These are phyloP conservation scores for Pichia sp. DNA, from an alignment of 1,139 yeast species.

Conservation along the genomic window DNA sequence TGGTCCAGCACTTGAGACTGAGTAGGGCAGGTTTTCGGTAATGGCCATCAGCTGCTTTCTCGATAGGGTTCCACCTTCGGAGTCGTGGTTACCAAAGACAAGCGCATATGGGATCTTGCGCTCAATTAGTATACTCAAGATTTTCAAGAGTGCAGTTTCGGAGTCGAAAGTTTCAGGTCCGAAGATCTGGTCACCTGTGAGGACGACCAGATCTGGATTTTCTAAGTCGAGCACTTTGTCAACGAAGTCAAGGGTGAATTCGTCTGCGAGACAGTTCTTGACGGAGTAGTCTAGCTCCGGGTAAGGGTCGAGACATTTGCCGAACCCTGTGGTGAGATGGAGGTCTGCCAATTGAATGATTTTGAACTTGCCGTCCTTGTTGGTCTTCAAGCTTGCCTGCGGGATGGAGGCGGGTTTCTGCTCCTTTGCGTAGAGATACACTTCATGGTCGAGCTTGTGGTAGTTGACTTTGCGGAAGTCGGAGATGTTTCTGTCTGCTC, in stretches of 20 bases:
- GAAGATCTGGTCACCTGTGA: conserved; percentile 83
- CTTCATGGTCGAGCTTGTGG: conserved; percentile 24
- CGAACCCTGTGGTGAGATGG: conserved; percentile 75
- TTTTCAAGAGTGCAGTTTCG: conserved; percentile 72
- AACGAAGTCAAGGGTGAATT: conserved; percentile 59
- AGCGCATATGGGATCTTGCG: conserved; percentile 76
- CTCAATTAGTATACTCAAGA: conserved; percentile 62
- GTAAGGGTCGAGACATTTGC: conserved; percentile 66
- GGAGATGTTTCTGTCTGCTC: background rate
- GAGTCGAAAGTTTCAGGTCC: conserved; percentile 72
- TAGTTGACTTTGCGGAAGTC: conserved; percentile 8
- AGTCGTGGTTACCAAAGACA: conserved; percentile 79
- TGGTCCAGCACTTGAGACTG: conserved; percentile 60
- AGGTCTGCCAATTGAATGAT: conserved; percentile 83
- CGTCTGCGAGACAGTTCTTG: conserved; percentile 66
- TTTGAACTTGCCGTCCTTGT: conserved; percentile 52
- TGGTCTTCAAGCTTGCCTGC: conserved; percentile 21
- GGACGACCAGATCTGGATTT: conserved; percentile 72
- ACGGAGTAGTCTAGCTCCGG: conserved; percentile 37
- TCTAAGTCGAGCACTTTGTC: conserved; percentile 62
- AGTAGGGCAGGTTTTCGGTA: conserved; percentile 58
- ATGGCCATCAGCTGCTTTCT: conserved; percentile 58
- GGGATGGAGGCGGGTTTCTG: conserved; percentile 22
- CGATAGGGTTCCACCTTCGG: conserved; percentile 72
- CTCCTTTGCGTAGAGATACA: conserved; percentile 19